phyloP scores from a whole-genome alignment of 352 stramenopile genomes.

The Halophytophthora polymorphica region DNA sequence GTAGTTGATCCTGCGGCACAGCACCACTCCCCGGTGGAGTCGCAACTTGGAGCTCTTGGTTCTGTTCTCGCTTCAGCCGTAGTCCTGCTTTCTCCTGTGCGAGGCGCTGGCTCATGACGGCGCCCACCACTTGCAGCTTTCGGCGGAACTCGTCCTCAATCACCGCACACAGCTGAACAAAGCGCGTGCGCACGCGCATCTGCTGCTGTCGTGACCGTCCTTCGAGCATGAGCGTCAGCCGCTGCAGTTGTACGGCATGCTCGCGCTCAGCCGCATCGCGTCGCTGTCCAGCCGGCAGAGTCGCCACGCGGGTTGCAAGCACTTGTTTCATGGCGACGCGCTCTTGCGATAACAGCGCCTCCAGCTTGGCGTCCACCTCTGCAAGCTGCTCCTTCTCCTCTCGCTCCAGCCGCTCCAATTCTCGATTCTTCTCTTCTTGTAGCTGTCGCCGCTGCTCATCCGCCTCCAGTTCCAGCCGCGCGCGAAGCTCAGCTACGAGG shows the following conservation, averaged over 20 bases:
- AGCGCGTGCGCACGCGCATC: constrained; percentile 16
- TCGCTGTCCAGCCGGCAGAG: constrained; percentile 9
- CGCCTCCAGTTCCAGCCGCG: constrained; percentile 45
- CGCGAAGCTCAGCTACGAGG: constrained; percentile 40
- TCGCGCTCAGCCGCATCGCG: constrained; percentile 16
- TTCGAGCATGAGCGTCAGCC: constrained; percentile 50
- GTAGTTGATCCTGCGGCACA: not conserved
- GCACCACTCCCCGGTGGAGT: too few relatives aligned
- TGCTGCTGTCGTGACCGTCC: constrained; percentile 24
- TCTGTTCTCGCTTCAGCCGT: constrained; percentile 26
- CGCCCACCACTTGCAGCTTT: constrained; percentile 41
- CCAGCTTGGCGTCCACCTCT: constrained; percentile 22
- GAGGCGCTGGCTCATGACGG: constrained; percentile 49
- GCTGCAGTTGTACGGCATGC: constrained; percentile 39
- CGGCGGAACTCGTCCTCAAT: constrained; percentile 53
- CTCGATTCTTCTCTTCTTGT: constrained; percentile 26
- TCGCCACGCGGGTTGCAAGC: constrained; percentile 16
- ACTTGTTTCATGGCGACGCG: constrained; percentile 33
- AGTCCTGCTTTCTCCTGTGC: constrained; percentile 52
- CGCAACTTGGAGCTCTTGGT: not conserved
- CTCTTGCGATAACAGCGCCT: constrained; percentile 31
- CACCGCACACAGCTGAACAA: constrained; percentile 21
- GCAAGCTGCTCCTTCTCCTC: constrained; percentile 25
- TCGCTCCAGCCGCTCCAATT: constrained; percentile 25
- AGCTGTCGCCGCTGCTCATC: constrained; percentile 47